Conservation (phyloP, 2,329 filamentous ascomycete species). For the Nemania bipapillata region DNA sequence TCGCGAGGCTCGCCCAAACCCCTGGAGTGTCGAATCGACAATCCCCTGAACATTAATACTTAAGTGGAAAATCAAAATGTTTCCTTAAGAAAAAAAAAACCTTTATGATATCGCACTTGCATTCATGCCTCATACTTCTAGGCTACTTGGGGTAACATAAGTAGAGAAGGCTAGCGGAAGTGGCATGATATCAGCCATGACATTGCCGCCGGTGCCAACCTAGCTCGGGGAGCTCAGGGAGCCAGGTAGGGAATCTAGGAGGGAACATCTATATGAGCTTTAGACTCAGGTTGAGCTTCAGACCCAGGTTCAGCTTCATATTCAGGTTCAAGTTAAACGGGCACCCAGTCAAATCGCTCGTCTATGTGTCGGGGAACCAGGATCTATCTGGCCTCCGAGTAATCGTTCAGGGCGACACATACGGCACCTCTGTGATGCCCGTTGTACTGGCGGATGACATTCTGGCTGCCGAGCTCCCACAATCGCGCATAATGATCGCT, state of each 20-base stretch:
- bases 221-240: not conserved
- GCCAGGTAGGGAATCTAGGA: too few species aligned
- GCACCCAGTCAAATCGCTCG: not conserved
- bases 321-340: not conserved
- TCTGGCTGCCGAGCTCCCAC: constrained; percentile 88
- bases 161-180: not conserved
- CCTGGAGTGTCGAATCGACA: not conserved
- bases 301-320: constrained; percentile 14
- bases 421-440: constrained; percentile 92
- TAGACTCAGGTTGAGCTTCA: too few species aligned
- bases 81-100: not conserved
- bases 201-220: not conserved
- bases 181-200: not conserved
- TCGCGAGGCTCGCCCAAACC: not conserved
- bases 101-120: not conserved
- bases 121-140: not conserved
- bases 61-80: not conserved
- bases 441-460: constrained; percentile 94
- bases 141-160: not conserved
- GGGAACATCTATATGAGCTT: too few species aligned
- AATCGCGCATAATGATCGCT: constrained; percentile 92
- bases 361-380: not conserved
- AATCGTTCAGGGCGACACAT: constrained; percentile 92
- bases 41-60: not conserved
- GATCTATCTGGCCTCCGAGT: constrained; percentile 66